Conservation (phyloP, 2,329 filamentous ascomycete species). For the Xylariales sp. region DNA sequence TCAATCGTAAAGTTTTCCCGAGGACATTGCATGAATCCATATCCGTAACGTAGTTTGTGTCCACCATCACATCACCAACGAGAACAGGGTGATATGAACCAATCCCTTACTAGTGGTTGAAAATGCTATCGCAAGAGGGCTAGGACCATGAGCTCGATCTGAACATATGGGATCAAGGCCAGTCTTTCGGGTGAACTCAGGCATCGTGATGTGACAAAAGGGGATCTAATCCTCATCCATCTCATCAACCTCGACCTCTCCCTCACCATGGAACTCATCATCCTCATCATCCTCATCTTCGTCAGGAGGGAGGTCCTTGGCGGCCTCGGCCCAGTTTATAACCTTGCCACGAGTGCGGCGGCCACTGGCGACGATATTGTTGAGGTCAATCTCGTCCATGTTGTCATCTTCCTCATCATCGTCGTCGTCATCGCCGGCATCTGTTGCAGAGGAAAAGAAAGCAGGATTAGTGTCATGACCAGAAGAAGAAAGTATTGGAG, state of each 20-base stretch:
- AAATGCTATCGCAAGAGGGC: no score
- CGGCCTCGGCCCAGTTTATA: slow-evolving; percentile 92
- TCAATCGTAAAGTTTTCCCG: no score
- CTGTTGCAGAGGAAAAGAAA: slow-evolving; percentile 31
- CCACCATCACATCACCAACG: no score
- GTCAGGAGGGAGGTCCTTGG: slow-evolving; percentile 68
- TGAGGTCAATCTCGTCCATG: slow-evolving; percentile 85
- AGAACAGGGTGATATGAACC: no score
- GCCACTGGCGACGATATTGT: slow-evolving; percentile 77
- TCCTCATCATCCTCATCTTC: slow-evolving; percentile 81
- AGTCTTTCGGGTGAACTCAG: no score
- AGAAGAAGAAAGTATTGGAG: not conserved
- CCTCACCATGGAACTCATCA: slow-evolving; percentile 54
- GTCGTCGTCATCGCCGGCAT: slow-evolving; percentile 56
- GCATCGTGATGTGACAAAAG: no score
- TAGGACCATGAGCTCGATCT: no score
- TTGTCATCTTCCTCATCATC: slow-evolving; percentile 73
- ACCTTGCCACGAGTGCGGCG: slow-evolving; percentile 86
- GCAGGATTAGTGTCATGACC: slow-evolving; percentile 10
- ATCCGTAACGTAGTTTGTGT: no score
- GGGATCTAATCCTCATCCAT: slow-evolving; percentile 53
- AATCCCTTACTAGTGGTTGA: no score
- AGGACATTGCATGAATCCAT: no score
- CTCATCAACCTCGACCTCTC: slow-evolving; percentile 61
- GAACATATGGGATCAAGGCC: not conserved